Conservation (phyloP, 176 grass and related monocot species). For the Aegilops sharonensis region DNA sequence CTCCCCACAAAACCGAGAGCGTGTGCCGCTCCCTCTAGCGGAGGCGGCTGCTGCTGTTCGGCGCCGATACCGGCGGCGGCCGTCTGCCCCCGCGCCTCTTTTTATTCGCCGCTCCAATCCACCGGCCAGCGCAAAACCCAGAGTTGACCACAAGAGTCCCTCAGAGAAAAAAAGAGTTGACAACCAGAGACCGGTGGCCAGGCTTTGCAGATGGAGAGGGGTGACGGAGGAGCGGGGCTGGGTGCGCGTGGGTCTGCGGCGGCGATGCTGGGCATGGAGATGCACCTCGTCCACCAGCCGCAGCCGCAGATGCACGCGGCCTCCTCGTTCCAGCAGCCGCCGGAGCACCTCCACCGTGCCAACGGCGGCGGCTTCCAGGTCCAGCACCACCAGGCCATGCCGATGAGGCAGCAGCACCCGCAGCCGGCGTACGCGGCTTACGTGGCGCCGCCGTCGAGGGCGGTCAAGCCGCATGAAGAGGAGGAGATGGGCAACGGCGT, state of each 20-base stretch:
- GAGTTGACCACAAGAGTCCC: neutral
- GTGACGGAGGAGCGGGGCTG: slow-evolving; percentile 27
- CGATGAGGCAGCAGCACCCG: slow-evolving; percentile 2
- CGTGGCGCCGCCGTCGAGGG: slow-evolving; percentile 29
- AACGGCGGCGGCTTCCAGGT: neutral
- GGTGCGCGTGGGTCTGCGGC: slow-evolving; percentile 13
- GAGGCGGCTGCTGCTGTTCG: slow-evolving; percentile 4
- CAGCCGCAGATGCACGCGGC: neutral
- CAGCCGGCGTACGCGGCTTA: slow-evolving; percentile 14
- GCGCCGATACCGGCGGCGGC: slow-evolving; percentile 37
- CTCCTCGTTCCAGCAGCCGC: neutral
- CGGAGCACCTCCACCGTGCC: neutral
- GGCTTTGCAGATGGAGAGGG: slow-evolving; percentile 41
- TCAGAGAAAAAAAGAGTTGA: neutral
- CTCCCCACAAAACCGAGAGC: slow-evolving; percentile 36
- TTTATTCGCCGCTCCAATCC: neutral
- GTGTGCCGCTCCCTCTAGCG: slow-evolving; percentile 4
- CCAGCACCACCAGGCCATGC: slow-evolving; percentile 20
- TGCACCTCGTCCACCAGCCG: slow-evolving; percentile 14
- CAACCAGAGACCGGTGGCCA: neutral
- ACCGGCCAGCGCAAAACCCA: neutral
- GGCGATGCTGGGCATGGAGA: slow-evolving; percentile 42
- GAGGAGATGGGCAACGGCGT: slow-evolving; percentile 43
- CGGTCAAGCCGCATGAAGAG: slow-evolving; percentile 18
- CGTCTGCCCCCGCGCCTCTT: neutral